Conservation (phyloP, 345 rosid species). For the Eucalyptus sp. region DNA sequence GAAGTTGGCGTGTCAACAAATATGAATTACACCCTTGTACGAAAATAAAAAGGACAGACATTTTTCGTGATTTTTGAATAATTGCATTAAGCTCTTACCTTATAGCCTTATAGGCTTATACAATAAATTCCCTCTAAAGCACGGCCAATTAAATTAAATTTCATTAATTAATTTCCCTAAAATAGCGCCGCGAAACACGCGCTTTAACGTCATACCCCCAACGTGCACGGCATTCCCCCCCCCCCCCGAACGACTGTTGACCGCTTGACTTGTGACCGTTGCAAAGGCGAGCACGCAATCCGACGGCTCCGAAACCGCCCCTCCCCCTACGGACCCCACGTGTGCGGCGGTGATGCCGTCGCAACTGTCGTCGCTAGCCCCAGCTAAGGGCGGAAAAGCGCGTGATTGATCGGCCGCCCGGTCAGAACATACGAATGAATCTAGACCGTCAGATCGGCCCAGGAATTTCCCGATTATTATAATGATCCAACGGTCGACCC, state of each 20-base stretch:
- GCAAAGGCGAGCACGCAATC: not conserved
- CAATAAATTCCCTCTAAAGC: not conserved
- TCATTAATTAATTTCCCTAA: not conserved
- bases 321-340: not conserved
- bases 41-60: fast-evolving
- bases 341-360: not conserved
- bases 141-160: fast-evolving
- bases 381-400: not conserved
- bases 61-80: not conserved
- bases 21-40: not conserved
- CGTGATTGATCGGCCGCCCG: not conserved
- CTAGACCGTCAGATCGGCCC: not conserved
- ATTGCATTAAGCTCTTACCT: not conserved
- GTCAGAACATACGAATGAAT: not conserved
- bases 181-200: not conserved
- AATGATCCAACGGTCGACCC: not conserved
- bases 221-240: not conserved
- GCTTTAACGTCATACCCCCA: not conserved
- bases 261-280: not conserved
- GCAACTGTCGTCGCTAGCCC: not conserved
- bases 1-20: fast-evolving
- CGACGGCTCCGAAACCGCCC: not conserved
- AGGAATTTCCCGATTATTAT: not conserved
- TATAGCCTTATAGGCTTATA: too few species aligned
- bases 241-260: not conserved